Conservation (phyloP, 2,329 filamentous ascomycete species). For the Immersiporthe knoxdaviesiana region DNA sequence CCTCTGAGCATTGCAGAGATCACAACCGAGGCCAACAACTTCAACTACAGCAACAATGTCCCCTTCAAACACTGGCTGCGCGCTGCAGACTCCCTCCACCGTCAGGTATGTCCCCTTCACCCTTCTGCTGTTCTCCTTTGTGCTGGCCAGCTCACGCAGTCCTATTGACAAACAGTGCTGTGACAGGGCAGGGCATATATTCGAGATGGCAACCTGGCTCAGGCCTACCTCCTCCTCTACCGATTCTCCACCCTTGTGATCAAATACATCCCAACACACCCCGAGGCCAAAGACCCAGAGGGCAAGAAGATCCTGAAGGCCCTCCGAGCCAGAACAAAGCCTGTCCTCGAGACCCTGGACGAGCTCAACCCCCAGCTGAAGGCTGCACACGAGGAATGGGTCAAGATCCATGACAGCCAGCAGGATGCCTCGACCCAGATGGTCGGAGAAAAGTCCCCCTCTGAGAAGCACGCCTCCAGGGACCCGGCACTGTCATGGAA, state of each 20-base stretch:
- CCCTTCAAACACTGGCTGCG: constrained; percentile 81
- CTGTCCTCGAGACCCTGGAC: constrained; percentile 73
- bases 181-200: constrained; percentile 80
- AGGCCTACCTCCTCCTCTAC: constrained; percentile 90
- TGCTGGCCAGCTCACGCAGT: too few species aligned
- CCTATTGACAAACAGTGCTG: neutral
- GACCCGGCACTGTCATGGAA: constrained; percentile 63
- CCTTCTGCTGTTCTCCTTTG: neutral
- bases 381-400: constrained; percentile 70
- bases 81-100: constrained; percentile 76
- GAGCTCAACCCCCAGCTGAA: constrained; percentile 78
- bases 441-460: constrained; percentile 38
- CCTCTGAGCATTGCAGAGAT: constrained; percentile 81
- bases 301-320: constrained; percentile 65
- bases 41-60: constrained; percentile 78
- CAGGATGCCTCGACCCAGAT: constrained; percentile 31
- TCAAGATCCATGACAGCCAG: constrained; percentile 52
- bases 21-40: constrained; percentile 73
- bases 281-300: constrained; percentile 70
- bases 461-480: constrained; percentile 53
- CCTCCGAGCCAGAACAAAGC: constrained; percentile 53
- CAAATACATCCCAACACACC: constrained; percentile 74
- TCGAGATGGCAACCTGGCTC: constrained; percentile 80
- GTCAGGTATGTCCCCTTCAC: constrained; percentile 67
- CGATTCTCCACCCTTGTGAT: constrained; percentile 86